Evolutionary conservation across 1,139 yeast species (phyloP), one percentile per base, ranked within the genome.

Genomic region (Candida freyschussii): DNA sequence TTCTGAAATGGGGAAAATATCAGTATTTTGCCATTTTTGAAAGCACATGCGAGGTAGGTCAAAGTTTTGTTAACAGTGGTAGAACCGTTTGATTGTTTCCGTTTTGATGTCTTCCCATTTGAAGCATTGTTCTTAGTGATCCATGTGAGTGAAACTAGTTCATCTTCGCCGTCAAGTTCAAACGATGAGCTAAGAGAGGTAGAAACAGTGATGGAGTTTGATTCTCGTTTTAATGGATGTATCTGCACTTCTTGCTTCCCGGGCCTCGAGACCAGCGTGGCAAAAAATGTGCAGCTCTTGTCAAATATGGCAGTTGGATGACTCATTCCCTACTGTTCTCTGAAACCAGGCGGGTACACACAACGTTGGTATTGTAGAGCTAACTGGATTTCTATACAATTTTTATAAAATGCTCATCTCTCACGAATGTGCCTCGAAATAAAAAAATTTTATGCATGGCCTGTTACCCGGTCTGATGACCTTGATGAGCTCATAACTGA

Each of bases 1-100:
- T 62, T 62, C 17, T 57, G 55, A 21, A 52, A 48, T 1, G 75
- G 75, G 2, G 74, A 63, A 33, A 65, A 62, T 7, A 68, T 50
- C 32, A 64, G 51, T 15, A 70, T 51, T 29, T 62, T 67, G 4
- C 69, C 68, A 20, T 57, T 54, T 13, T 53, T 53, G 17, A 66
- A 52, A 10, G 62, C 53, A 23, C 68, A 69, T 1, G 60, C 64
- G 31, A 69, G 52, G 33, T 59, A 55, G 19, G 38, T 31, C 8
- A 29, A 21, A 1, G 35, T 22, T 7, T 27, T 28, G 12, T 21
- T 24, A 24, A 21, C 21, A 13, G 24, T 13, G 3, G 27, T 23
- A 13, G 20, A 10, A 7, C 32, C 36, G n/a, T 17, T 21, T 2
- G 50, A 38, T 2, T 27, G 28, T 29, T 37, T 28, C 35, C 45